Percentiles rank a stretch among this genome's conserved stretches.
Conservation (phyloP, 2,329 filamentous ascomycete species). For the Colletotrichum coccodes region DNA sequence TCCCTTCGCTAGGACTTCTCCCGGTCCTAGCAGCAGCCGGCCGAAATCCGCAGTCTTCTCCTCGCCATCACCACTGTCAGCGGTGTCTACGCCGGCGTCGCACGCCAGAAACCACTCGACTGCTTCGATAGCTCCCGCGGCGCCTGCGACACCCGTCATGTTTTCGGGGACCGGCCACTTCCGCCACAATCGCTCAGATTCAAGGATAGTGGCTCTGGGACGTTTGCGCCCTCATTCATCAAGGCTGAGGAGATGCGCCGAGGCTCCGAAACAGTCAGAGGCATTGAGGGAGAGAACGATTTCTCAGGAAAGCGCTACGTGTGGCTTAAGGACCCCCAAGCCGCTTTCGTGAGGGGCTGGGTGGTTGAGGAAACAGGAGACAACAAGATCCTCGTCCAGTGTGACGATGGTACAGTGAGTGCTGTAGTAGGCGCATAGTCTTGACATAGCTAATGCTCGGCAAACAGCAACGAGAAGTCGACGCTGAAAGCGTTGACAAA, state of each 20-base stretch:
- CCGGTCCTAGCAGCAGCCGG: slow-evolving; percentile 65
- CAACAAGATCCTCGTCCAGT: slow-evolving; percentile 84
- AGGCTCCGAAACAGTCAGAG: slow-evolving; percentile 66
- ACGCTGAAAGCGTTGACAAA: slow-evolving; percentile 91
- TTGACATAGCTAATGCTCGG: slow-evolving; percentile 32
- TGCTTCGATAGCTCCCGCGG: slow-evolving; percentile 57
- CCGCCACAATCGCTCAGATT: slow-evolving; percentile 64
- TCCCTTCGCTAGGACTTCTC: slow-evolving; percentile 80
- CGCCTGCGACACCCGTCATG: slow-evolving; percentile 51
- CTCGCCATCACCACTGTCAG: slow-evolving; percentile 61
- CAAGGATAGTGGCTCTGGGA: slow-evolving; percentile 76
- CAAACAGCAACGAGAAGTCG: slow-evolving; percentile 82
- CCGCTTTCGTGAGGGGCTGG: slow-evolving; percentile 92
- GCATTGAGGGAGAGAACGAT: slow-evolving; percentile 97
- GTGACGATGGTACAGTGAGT: slow-evolving; percentile 88
- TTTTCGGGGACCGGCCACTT: slow-evolving; percentile 47
- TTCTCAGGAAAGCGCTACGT: slow-evolving; percentile 99
- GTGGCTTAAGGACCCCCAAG: slow-evolving; percentile 89
- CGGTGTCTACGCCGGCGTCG: slow-evolving; percentile 51
- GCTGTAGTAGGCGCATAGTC: background rate
- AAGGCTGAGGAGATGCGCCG: slow-evolving; percentile 81
- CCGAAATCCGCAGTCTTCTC: slow-evolving; percentile 82
- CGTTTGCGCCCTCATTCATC: slow-evolving; percentile 97
- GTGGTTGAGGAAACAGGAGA: slow-evolving; percentile 82
- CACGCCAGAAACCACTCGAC: slow-evolving; percentile 79